Evolutionary conservation across 1,284 basidiomycete species (phyloP), one percentile per base, ranked within the genome.

Genomic region (Inonotus obliquus): DNA sequence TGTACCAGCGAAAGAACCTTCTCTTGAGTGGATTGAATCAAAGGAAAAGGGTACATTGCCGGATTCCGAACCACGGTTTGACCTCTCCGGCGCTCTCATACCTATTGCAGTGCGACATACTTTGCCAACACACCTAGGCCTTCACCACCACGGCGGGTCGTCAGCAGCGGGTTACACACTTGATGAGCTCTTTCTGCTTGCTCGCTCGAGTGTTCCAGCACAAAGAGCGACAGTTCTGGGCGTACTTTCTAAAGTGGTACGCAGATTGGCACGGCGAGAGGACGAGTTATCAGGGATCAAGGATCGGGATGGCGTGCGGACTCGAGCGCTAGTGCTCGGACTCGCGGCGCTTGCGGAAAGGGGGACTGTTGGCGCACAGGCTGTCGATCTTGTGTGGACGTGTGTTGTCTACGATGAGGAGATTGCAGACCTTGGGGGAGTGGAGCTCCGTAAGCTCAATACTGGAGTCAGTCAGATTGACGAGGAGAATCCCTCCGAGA

Each of bases 91-190:
- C 4, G 76, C 75, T 4, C 81, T 83, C 0, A 86, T 96, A 17
- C 77, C 88, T 0, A 63, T 75, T 0, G 71, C 77, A 1, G 64
- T 83, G 1, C 80, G 83, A 1, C 71, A 76, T 0, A 76, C 76
- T 1, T 74, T 95, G 4, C 92, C 93, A 0, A 88, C 89, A 0
- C 87, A 94, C 73, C 80, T 94, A 1, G 95, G 95, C 1, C 77
- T 97, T 23, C 95, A 98, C 72, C 95, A 97, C 71, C 95, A 97
- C 63, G 85, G 92, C 0, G 90, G 72, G 76, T 2, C 84, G 77
- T 65, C 63, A 23, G 35, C 59, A 47, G 94, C 95, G 0, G 96
- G 95, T 0, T 98, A 97, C 72, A 95, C 92, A 0, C 75, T 96
- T 0, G 85, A 90, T 39, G 95, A 97, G 65, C 80, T 97, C n/a